phyloP scores from a whole-genome alignment of 192 early-diverging fungal species.

The Kappamyces sp. region DNA sequence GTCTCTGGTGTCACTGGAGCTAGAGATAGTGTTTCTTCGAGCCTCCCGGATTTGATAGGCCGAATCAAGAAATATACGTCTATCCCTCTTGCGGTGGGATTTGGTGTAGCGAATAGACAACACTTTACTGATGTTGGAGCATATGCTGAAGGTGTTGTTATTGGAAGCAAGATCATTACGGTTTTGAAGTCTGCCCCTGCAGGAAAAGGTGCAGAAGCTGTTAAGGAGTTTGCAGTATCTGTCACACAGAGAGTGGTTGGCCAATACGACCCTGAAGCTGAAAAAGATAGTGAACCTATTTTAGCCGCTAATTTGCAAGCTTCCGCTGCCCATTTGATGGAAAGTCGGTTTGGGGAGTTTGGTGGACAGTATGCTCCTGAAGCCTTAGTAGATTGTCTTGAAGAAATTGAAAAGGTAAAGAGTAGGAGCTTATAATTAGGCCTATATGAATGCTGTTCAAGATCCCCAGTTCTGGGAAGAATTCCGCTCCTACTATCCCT shows the following conservation, averaged over 20 bases:
- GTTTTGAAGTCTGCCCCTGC: conserved; percentile 56
- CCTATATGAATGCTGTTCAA: conserved; percentile 71
- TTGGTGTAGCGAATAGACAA: conserved; percentile 85
- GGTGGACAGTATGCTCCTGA: conserved; percentile 98
- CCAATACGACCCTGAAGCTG: background rate
- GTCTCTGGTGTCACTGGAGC: conserved; percentile 93
- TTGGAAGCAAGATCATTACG: conserved; percentile 87
- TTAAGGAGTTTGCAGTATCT: conserved; percentile 44
- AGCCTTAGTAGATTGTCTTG: conserved; percentile 90
- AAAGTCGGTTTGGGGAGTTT: conserved; percentile 85
- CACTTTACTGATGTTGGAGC: conserved; percentile 82
- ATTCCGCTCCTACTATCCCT: conserved; percentile 82
- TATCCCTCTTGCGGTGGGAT: conserved; percentile 90
- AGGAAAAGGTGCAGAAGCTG: conserved; percentile 33
- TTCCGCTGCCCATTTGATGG: conserved; percentile 41
- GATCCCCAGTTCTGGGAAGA: conserved; percentile 93
- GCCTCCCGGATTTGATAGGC: conserved; percentile 65
- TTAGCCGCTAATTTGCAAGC: background rate
- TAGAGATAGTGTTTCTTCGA: conserved; percentile 53
- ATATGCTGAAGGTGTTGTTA: conserved; percentile 92
- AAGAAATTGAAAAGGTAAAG: conserved; percentile 67
- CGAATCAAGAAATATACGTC: conserved; percentile 75
- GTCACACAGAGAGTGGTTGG: conserved; percentile 35
- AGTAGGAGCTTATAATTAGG: conserved; percentile 20
- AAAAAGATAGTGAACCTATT: background rate